phyloP scores from a whole-genome alignment of 257 asterid genomes.

The Solanum paucissectum region DNA sequence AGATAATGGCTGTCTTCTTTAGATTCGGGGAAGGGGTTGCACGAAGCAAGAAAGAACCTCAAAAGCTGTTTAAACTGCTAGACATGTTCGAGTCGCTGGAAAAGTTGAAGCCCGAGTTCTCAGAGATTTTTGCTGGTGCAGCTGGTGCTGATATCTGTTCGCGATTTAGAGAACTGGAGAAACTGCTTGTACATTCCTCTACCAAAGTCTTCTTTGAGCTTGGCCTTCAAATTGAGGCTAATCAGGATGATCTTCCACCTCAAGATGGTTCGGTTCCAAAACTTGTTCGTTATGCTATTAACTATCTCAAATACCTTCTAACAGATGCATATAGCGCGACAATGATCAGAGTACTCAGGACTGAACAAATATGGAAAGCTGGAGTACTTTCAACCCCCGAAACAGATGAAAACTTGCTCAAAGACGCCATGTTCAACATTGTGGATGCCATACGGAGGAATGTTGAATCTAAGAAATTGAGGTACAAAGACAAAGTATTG shows the following conservation, averaged over 20 bases:
- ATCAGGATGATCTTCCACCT: slow-evolving; percentile 54
- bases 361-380: slow-evolving; percentile 57
- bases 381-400: slow-evolving; percentile 37
- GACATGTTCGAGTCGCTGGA: slow-evolving; percentile 64
- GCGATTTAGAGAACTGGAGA: slow-evolving; percentile 57
- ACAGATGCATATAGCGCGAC: slow-evolving; percentile 31
- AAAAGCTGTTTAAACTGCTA: slow-evolving; percentile 77
- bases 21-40: slow-evolving; percentile 87
- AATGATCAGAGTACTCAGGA: slow-evolving; percentile 46
- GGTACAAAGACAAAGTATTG: slow-evolving; percentile 45
- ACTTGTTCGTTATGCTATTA: slow-evolving; percentile 56
- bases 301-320: slow-evolving; percentile 59
- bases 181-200: slow-evolving; percentile 61
- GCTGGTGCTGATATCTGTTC: slow-evolving; percentile 49
- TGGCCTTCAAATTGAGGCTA: slow-evolving; percentile 70
- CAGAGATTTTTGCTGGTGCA: slow-evolving; percentile 42
- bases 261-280: slow-evolving; percentile 71
- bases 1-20: slow-evolving; percentile 88
- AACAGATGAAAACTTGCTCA: slow-evolving; percentile 34
- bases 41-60: slow-evolving; percentile 67
- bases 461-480: slow-evolving; percentile 34
- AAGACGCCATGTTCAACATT: slow-evolving; percentile 47
- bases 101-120: slow-evolving; percentile 37
- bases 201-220: slow-evolving; percentile 59
- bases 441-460: slow-evolving; percentile 75